phyloP scores from a whole-genome alignment of 2,329 filamentous ascomycete genomes.

The Boeremia exigua region DNA sequence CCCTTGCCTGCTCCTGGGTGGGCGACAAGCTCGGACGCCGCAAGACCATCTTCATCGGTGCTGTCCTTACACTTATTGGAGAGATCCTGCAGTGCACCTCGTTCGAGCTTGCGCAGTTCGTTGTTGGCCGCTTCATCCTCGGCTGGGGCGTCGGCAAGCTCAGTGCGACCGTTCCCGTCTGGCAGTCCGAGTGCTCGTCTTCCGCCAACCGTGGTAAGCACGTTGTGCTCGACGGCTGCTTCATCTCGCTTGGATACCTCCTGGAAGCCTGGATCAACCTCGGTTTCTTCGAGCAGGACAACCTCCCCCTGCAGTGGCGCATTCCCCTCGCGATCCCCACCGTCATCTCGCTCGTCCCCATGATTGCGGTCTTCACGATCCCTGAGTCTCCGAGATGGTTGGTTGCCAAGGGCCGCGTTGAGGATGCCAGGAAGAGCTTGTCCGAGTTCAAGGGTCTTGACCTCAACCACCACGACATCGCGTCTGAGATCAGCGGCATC shows the following conservation, averaged over 20 bases:
- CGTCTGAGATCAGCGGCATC: slow-evolving; percentile 67
- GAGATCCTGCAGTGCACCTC: slow-evolving; percentile 53
- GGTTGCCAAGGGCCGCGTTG: slow-evolving; percentile 68
- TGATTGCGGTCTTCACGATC: slow-evolving; percentile 68
- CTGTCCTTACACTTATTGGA: slow-evolving; percentile 51
- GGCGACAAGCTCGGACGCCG: slow-evolving; percentile 56
- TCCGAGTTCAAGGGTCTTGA: slow-evolving; percentile 50
- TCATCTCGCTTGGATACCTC: slow-evolving; percentile 55
- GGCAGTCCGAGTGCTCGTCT: slow-evolving; percentile 52
- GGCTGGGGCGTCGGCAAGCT: slow-evolving; percentile 54
- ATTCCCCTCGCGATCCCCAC: slow-evolving; percentile 73
- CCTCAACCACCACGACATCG: slow-evolving; percentile 59
- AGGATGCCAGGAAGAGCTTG: slow-evolving; percentile 64
- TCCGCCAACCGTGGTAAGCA: slow-evolving; percentile 50
- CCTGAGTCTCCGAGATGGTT: slow-evolving; percentile 75
- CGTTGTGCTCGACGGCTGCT: slow-evolving; percentile 54
- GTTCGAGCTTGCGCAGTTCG: slow-evolving; percentile 56
- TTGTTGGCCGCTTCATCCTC: slow-evolving; percentile 54
- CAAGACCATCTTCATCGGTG: slow-evolving; percentile 53
- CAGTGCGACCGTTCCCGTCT: slow-evolving; percentile 55
- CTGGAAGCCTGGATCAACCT: slow-evolving; percentile 58
- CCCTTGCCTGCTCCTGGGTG: slow-evolving; percentile 54
- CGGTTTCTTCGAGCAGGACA: slow-evolving; percentile 64
- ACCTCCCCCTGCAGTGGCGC: slow-evolving; percentile 67
- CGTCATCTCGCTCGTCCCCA: slow-evolving; percentile 60